A percentile compares a stretch with the other conserved stretches of the same genome.
These are phyloP conservation scores for Yamadazyma diospyri DNA, from an alignment of 1,139 yeast species.

Conservation along the genomic window DNA sequence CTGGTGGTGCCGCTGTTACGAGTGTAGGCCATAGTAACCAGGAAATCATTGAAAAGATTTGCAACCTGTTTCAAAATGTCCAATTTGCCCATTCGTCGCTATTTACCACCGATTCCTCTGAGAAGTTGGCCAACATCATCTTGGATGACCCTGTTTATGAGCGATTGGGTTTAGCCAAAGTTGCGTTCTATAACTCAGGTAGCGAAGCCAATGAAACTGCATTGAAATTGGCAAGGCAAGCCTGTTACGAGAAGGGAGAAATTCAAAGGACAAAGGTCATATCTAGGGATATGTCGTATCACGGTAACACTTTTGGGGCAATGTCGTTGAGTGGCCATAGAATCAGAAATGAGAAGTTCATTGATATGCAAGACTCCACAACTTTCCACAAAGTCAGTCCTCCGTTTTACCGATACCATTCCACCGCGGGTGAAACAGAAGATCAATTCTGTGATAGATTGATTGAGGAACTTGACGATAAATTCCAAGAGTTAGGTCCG, in stretches of 20 bases:
- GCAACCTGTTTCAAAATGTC: constrained; percentile 39
- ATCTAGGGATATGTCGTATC: constrained; percentile 51
- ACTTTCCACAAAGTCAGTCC: constrained; percentile 42
- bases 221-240: constrained; percentile 50
- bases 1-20: constrained; percentile 63
- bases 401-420: constrained; percentile 43
- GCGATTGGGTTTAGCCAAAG: constrained; percentile 47
- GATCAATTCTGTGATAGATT: constrained; percentile 45
- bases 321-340: constrained; percentile 44
- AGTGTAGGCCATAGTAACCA: constrained; percentile 55
- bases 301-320: constrained; percentile 55
- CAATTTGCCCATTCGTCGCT: constrained; percentile 41
- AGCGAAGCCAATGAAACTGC: constrained; percentile 60
- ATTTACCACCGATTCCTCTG: constrained; percentile 40
- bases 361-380: constrained; percentile 36
- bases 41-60: constrained; percentile 43
- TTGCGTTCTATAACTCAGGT: constrained; percentile 54
- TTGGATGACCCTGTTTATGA: constrained; percentile 38
- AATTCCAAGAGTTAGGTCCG: constrained; percentile 44
- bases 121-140: constrained; percentile 45
- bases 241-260: constrained; percentile 46
- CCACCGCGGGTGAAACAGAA: constrained; percentile 36
- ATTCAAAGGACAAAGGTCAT: constrained; percentile 45
- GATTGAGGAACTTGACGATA: constrained; percentile 42
- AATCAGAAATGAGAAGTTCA: constrained; percentile 32